Base-by-base conservation (phyloP, 805 yeast genomes). In the Pichia thaimueangensis region DNA sequence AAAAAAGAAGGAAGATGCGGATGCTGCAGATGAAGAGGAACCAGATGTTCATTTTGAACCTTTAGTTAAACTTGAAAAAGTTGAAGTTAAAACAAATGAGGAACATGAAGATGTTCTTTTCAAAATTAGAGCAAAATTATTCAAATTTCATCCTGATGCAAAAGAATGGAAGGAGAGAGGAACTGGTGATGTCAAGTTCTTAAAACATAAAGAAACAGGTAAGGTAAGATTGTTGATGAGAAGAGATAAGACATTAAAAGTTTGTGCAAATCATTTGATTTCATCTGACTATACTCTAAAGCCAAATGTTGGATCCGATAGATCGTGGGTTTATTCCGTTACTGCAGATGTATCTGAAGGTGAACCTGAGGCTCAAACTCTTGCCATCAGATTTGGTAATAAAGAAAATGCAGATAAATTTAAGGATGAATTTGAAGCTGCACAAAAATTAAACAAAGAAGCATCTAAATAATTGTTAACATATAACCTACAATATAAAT, bases 131-230 rank as follows among this genome's bases (percentile, higher is more conserved):
- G 97, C 98, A 53, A 93, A 93, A 69, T 74, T 93, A 61, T 93
- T 91, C 74, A 84, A 87, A 68, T 91, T 84, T 72, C 70, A 68
- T 51, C 74, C 80, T 33, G 95, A 87, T 47, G 57, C 80, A 41
- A 82, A 82, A 60, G 97, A 93, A 69, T 93, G 98, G 98, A 93
- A 93, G 68, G 98, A 93, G 75, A 86, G 98, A 73, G 98, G 98
- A 57, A 87, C 96, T 28, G 98, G 98, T 60, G 98, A 93, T 61
- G 96, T 88, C 57, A 87, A 93, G 69, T 86, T 93, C 68, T 78
- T 93, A 63, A 74, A 91, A 71, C 96, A 91, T 72, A 88, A 87
- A 67, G 69, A 69, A 48, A 71, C 86, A 45, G 75, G 77, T 45
- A 89, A 87, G 70, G 86, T 86, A 51, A 83, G 98, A 72, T 68